phyloP scores from a whole-genome alignment of 352 stramenopile species.

The Aphanomyces euteiches region DNA sequence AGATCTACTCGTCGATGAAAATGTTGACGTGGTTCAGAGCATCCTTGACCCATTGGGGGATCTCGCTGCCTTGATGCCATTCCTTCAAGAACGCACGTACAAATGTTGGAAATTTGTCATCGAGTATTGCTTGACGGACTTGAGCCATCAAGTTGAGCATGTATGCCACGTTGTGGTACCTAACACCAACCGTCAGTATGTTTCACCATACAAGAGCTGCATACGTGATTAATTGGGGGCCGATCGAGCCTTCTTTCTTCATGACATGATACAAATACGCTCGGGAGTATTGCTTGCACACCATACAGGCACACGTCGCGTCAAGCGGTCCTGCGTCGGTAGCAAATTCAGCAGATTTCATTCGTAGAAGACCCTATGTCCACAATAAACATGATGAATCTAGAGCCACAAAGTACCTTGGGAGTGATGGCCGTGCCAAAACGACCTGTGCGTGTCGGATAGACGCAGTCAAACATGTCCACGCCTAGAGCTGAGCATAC shows the following conservation, averaged over 20 bases:
- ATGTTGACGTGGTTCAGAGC: slow-evolving; percentile 63
- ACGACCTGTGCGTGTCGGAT: slow-evolving; percentile 92
- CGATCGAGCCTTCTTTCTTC: slow-evolving; percentile 69
- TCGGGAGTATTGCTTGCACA: slow-evolving; percentile 69
- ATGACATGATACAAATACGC: slow-evolving; percentile 66
- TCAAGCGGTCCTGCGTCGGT: slow-evolving; percentile 62
- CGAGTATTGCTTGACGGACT: slow-evolving; percentile 70
- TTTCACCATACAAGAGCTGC: background rate
- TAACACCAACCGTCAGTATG: background rate
- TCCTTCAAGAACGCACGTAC: slow-evolving; percentile 72
- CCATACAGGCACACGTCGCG: slow-evolving; percentile 59
- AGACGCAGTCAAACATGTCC: slow-evolving; percentile 98
- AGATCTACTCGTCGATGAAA: background rate
- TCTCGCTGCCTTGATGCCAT: slow-evolving; percentile 54
- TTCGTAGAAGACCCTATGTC: slow-evolving; percentile 59
- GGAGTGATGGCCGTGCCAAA: slow-evolving; percentile 93
- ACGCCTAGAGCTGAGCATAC: slow-evolving; percentile 95
- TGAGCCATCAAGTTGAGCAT: slow-evolving; percentile 74
- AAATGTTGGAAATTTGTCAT: slow-evolving; percentile 65
- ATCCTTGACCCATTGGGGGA: slow-evolving; percentile 66
- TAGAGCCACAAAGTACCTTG: slow-evolving; percentile 40
- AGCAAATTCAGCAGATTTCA: slow-evolving; percentile 59
- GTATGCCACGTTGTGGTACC: slow-evolving; percentile 76
- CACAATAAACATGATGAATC: slow-evolving; percentile 48
- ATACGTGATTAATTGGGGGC: slow-evolving; percentile 65